phyloP scores from a whole-genome alignment of 768 basidiomycete species.

The Butyriboletus loyo region DNA sequence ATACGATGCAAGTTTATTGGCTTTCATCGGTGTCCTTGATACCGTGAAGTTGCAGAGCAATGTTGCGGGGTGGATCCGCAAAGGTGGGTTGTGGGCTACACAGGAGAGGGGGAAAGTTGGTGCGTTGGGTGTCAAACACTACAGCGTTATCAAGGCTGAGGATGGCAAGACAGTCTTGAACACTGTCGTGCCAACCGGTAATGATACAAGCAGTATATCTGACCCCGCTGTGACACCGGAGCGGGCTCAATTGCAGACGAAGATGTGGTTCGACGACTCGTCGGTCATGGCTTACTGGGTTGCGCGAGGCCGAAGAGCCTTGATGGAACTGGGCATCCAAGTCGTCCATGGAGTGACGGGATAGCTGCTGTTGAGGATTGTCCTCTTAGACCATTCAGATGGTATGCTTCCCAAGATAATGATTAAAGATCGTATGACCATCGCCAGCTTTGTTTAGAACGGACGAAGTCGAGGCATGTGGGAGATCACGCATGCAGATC shows the following conservation, averaged over 20 bases:
- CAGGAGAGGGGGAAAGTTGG: slow-evolving; percentile 5
- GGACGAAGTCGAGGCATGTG: background rate
- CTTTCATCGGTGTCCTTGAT: slow-evolving; percentile 66
- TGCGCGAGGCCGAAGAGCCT: slow-evolving; percentile 45
- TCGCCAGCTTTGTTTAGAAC: background rate
- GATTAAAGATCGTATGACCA: background rate
- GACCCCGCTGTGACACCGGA: slow-evolving; percentile 3
- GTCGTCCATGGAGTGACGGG: slow-evolving; percentile 41
- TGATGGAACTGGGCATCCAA: slow-evolving; percentile 47
- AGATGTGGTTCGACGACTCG: slow-evolving; percentile 54
- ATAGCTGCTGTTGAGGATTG: background rate
- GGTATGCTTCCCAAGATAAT: background rate
- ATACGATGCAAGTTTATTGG: slow-evolving; percentile 54
- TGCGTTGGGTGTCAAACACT: background rate
- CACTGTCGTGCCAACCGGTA: slow-evolving; percentile 6
- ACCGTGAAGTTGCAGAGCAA: slow-evolving; percentile 55
- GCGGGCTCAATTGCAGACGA: slow-evolving; percentile 5
- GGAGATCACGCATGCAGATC: background rate
- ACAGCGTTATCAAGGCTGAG: background rate
- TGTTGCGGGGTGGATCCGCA: slow-evolving; percentile 64
- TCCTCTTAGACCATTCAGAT: background rate
- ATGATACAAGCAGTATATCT: slow-evolving; percentile 14
- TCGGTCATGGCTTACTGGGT: slow-evolving; percentile 49
- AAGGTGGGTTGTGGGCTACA: slow-evolving; percentile 44
- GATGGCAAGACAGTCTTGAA: background rate